Evolutionary conservation across 2,329 filamentous ascomycete genomes (phyloP).

Genomic region (Fusarium sp.): DNA sequence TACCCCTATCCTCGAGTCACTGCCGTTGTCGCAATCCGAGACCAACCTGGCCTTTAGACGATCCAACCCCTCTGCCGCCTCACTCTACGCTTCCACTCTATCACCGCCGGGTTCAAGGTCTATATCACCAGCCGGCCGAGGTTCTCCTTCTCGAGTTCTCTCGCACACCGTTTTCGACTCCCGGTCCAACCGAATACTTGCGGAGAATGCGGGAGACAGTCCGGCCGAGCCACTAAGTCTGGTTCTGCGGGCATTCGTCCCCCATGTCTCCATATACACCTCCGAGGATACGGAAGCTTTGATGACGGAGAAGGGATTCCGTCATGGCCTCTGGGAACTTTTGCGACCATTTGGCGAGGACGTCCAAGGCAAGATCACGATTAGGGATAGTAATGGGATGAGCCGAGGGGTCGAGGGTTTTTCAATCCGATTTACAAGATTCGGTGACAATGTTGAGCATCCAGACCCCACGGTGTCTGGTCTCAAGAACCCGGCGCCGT

Average conservation of each 20-base stretch:
- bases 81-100: constrained; percentile 70
- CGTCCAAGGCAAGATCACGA: constrained; percentile 84
- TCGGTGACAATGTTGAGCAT: constrained; percentile 66
- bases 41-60: constrained; percentile 61
- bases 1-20: constrained; percentile 58
- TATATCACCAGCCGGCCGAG: constrained; percentile 69
- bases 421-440: constrained; percentile 80
- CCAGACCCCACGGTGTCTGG: constrained; percentile 53
- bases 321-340: constrained; percentile 81
- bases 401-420: constrained; percentile 89
- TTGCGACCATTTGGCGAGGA: constrained; percentile 90
- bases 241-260: constrained; percentile 85
- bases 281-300: constrained; percentile 85
- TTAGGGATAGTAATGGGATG: constrained; percentile 87
- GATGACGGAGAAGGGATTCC: constrained; percentile 82
- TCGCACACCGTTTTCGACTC: constrained; percentile 66
- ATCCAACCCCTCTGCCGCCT: constrained; percentile 65
- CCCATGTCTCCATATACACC: constrained; percentile 85
- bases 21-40: constrained; percentile 60
- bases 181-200: constrained; percentile 54
- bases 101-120: constrained; percentile 73
- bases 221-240: constrained; percentile 67
- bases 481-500: constrained; percentile 48
- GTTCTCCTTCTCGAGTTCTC: constrained; percentile 63
- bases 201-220: constrained; percentile 54